Conservation (phyloP, 1,284 basidiomycete species). For the Cerioporus squamosus region DNA sequence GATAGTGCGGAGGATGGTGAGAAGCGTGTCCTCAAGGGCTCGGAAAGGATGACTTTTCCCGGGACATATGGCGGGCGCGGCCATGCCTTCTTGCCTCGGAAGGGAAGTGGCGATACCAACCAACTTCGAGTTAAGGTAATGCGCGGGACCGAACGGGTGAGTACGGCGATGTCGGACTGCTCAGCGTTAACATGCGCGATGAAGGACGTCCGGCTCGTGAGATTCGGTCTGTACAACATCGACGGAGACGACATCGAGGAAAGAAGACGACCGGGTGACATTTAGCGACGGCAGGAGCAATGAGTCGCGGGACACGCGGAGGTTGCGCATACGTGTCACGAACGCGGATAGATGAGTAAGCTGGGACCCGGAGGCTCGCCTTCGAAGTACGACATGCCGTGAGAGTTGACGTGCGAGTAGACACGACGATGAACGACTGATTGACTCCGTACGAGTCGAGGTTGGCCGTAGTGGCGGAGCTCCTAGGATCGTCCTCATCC, state of each 20-base stretch:
- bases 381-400: conserved; percentile 33
- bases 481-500: conserved; percentile 10
- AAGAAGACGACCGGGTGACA: conserved; percentile 49
- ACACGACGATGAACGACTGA: conserved; percentile 15
- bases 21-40: neutral
- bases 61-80: conserved; percentile 7
- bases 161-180: conserved; percentile 36
- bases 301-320: conserved; percentile 29
- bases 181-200: conserved; percentile 29
- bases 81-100: conserved; percentile 26
- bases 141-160: conserved; percentile 14
- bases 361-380: conserved; percentile 35
- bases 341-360: conserved; percentile 18
- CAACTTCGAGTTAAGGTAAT: conserved; percentile 8
- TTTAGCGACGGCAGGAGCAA: conserved; percentile 28
- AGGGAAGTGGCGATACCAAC: conserved; percentile 27
- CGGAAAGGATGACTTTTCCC: conserved; percentile 15
- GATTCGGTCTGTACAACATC: conserved; percentile 18
- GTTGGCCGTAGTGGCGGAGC: conserved; percentile 5
- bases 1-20: neutral
- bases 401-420: conserved; percentile 29
- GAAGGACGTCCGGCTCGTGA: conserved; percentile 38
- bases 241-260: too few relatives aligned
- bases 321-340: conserved; percentile 21
- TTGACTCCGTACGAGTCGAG: conserved; percentile 18